Base-by-base conservation (phyloP, 768 basidiomycete genomes). In the Mycena crocata region DNA sequence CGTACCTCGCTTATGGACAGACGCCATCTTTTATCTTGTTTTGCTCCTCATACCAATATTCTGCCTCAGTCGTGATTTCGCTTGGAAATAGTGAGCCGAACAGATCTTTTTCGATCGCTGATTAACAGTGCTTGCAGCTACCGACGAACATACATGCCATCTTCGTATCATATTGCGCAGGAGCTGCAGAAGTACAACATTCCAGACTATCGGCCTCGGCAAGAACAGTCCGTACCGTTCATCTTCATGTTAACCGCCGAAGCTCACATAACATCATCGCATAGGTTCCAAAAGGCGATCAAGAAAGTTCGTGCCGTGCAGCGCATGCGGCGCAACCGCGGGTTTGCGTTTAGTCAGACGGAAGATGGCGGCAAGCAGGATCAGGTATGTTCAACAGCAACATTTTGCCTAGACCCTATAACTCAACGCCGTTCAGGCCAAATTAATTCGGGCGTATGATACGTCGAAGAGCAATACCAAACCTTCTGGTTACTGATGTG, bases 181-280 rank as follows among this genome's bases (percentile, higher is more conserved):
- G 98, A 99, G 76, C 86, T 99, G n/a, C 97, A 99, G 81, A 98
- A 98, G 81, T 98, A 96, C 83, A 97, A 98, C 78, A 91, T 98
- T 62, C 95, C 95, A 5, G 95, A 97, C 74, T 99, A 99, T 77
- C 86, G 98, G 44, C 98, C 98, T 3, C 86, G 98, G 62, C 97
- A 99, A 79, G 98, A 98, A 79, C 98, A 99, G 92, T 98, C 72
- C 71, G 90, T 87, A 21, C 30, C 45, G 52, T 46, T 39, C 31
- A 44, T 54, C 15, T 13, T 10, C 49, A 57, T 28, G n/a, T 68
- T 50, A 21, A 23, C 54, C 37, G n/a, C 51, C 72, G 60, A 68
- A 39, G 34, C 39, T 54, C 62, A 62, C 52, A 56, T 71, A 30
- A 32, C 54, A 39, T 63, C 52, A 56, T 71, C 31, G 35, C 54